These are phyloP conservation scores for Fraxinus greggii DNA, from an alignment of 305 asterid genomes.

Conservation along the genomic window DNA sequence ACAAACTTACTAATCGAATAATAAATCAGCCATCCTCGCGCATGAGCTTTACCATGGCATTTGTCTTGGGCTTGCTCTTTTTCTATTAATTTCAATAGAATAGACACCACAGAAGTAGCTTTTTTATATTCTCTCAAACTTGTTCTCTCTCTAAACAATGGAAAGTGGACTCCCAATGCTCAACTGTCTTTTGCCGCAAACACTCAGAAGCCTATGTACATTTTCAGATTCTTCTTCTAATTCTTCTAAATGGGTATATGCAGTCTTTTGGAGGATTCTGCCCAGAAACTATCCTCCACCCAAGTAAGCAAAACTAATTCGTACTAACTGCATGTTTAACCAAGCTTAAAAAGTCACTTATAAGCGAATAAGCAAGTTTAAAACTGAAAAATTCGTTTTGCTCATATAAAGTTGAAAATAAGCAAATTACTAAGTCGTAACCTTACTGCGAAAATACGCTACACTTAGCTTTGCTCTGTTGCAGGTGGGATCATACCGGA, in stretches of 20 bases:
- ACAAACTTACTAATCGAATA: not conserved
- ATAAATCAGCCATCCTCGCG: not conserved
- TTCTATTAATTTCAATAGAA: conserved; percentile 36
- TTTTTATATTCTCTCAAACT: conserved; percentile 14
- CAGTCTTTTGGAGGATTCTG: conserved; percentile 80
- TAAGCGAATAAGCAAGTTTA: not conserved
- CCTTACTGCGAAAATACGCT: not conserved
- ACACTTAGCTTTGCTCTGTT: not conserved
- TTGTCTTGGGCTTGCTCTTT: conserved; percentile 20
- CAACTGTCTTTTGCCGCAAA: conserved; percentile 73
- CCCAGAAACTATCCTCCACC: conserved; percentile 91
- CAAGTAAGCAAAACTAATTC: conserved; percentile 43
- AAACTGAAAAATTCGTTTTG: not conserved
- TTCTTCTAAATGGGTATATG: conserved; percentile 71
- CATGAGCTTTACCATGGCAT: conserved; percentile 5
- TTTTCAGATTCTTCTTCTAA: conserved; percentile 43
- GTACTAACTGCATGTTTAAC: not conserved
- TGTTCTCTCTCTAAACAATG: conserved; percentile 40
- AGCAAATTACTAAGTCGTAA: not conserved
- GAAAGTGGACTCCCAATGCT: conserved; percentile 73
- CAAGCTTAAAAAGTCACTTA: not conserved
- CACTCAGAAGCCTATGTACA: conserved; percentile 69
- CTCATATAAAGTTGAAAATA: not conserved
- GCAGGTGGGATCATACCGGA: conserved; percentile 81
- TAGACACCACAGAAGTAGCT: conserved; percentile 21